Base-by-base conservation (phyloP, 2,329 filamentous ascomycete genomes). In the Colletotrichum spinosum region DNA sequence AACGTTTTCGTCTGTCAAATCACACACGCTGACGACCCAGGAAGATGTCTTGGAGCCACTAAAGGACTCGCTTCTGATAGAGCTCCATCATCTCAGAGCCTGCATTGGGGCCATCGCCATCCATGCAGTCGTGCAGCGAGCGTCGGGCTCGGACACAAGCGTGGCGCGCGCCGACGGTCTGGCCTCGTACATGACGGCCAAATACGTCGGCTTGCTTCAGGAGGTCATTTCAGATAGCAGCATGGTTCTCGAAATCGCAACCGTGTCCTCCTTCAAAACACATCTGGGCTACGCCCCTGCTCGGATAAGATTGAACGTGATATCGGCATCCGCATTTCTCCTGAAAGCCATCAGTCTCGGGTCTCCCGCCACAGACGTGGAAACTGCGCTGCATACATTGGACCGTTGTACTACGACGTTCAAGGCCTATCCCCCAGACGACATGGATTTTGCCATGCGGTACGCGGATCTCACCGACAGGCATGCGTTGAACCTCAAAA, bases 381-480 rank as follows among this genome's bases (percentile, higher is more conserved):
- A 62, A 0, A 62, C 62, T 15, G 68, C 69, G 0, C 25, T 72
- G 3, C 50, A 44, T 3, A 52, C 62, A 1, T 25, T 72, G 9
- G 68, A 72, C 7, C 65, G 65, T 25, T 71, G 69, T n/a, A 71
- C 62, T 0, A 50, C 49, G 2, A 64, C 65, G 0, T 65, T 72
- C 0, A 68, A 63, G 11, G 55, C 45, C 0, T 69, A 57, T 0
- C 67, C 69, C 0, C 60, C 67, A 2, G 70, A 72, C 35, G 70
- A 72, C 4, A 72, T 72, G 70, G 70, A 72, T 11, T 72, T 72
- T 55, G 62, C 70, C 0, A 45, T 72, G 35, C 60, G 70, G 42
- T 72, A 72, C 38, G 70, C 69, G 0, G 53, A 70, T 10, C 64
- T 72, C 8, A 62, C 72, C 8, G 70, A 71, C 17, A 71, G 68